Evolutionary conservation across 345 rosid genomes (phyloP), one percentile per base, ranked within the genome.

Genomic region (Punica granatum): DNA sequence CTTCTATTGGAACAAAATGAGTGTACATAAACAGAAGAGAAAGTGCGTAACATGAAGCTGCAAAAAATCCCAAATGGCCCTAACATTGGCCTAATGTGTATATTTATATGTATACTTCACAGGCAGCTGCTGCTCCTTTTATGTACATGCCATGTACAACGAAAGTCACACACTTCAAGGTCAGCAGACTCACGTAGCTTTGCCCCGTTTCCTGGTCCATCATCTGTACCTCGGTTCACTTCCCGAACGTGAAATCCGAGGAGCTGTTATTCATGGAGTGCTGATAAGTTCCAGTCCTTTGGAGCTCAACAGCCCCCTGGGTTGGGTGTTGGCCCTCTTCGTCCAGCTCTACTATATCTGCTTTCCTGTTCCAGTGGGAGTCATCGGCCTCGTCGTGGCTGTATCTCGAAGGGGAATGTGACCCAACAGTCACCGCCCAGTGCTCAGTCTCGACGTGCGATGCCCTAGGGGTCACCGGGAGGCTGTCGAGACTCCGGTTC

Each of bases 401-500:
- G 7, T 3, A 46, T 11, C 32, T 48, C 8, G 49, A 37, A n/a
- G 34, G 33, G 34, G 61, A 25, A 6, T 63, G 66, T 4, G 31
- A 39, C 0, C 21, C 28, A 7, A 13, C 66, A 7, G 46, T n/a
- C 31, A 12, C 48, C 7, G 66, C 66, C 66, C 66, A 63, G 16
- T 39, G 44, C 43, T 63, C 66, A 16, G 32, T 37, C 58, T n/a
- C 21, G 28, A 33, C 14, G 14, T 5, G 25, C 25, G 26, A 62
- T 16, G 15, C 43, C 23, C 28, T 34, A 0, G 65, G 65, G 43
- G 65, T 16, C 39, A 39, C 10, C 14, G 26, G 31, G 43, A 33
- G 42, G 43, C 42, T 34, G 65, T 62, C 65, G 28, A 62, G 39
- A 25, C 65, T 62, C 23, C 43, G 42, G 18, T 62, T 3, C 42